Base-by-base conservation (phyloP, 1,139 yeast genomes). In the Pichia sp. region DNA sequence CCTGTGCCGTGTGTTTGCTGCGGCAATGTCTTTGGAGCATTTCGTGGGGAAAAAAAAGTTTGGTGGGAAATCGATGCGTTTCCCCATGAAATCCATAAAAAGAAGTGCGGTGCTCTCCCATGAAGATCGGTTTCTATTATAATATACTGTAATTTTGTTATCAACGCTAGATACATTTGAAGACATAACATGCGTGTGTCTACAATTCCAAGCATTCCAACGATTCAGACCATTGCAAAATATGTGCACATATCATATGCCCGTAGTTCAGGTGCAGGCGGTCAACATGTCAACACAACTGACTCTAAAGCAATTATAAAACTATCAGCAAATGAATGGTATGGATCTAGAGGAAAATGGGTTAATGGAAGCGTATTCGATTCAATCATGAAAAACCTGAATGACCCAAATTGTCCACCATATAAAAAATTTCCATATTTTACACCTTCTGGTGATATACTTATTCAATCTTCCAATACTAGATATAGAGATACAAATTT, bases 241-340 rank as follows among this genome's bases (percentile, higher is more conserved):
- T 42, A 53, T 36, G 61, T 62, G 30, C 41, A 69, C 1, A 66
- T 82, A 3, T 63, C 79, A 0, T 89, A 71, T 64, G 79, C 87
- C 46, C 68, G 95, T 52, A 77, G 95, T 0, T 83, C 95, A 13
- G 97, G 97, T 0, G 90, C 96, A 0, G 97, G 97, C 0, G 97
- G 97, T 0, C 97, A 90, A 59, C 86, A 90, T 61, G 97, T 90
- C 16, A 90, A 90, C 64, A 90, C 88, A 54, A 77, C 88, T 0
- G 80, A 81, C 15, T 79, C 92, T 3, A 89, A 89, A 59, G 95
- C 94, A 4, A 80, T 92, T 0, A 64, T 90, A 13, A 69, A 79
- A 4, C 60, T 87, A 53, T 62, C 65, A 6, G 63, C 72, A 0
- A 64, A 68, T 1, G 65, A 70, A 39, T 78, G 90, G 80, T 68